Evolutionary conservation across 768 basidiomycete genomes (phyloP).

Genomic region (Asterophora parasitica): DNA sequence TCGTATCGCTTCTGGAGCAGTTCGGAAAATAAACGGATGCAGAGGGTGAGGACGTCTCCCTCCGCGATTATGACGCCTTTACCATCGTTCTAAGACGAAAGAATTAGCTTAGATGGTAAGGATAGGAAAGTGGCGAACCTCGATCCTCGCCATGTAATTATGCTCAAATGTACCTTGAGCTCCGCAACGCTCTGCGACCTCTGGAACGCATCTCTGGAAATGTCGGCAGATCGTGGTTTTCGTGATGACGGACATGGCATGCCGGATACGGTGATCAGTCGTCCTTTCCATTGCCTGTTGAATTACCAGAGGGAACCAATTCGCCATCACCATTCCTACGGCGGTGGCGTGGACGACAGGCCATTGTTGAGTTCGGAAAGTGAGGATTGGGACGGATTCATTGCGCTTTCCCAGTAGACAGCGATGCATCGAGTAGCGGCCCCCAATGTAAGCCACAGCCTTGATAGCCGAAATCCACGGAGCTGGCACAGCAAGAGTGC

Average conservation of each 20-base stretch:
- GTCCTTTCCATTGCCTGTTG: constrained; percentile 32
- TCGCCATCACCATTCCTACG: constrained; percentile 45
- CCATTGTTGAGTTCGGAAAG: constrained; percentile 63
- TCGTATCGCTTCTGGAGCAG: constrained; percentile 50
- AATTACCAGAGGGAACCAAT: constrained; percentile 38
- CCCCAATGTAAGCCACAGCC: constrained; percentile 48
- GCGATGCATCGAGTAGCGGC: constrained; percentile 55
- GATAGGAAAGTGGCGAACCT: constrained; percentile 30
- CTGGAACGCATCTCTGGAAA: constrained; percentile 44
- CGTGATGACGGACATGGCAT: constrained; percentile 50
- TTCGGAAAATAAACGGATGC: constrained; percentile 57
- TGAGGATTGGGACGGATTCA: constrained; percentile 46
- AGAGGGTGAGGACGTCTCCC: constrained; percentile 45
- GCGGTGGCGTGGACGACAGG: constrained; percentile 52
- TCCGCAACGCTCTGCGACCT: constrained; percentile 60
- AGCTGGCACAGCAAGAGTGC: constrained; percentile 46
- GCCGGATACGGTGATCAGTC: constrained; percentile 43
- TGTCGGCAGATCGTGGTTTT: constrained; percentile 55
- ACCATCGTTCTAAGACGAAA: constrained; percentile 34
- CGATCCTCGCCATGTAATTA: constrained; percentile 53
- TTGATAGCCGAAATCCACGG: constrained; percentile 50
- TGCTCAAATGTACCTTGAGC: constrained; percentile 64
- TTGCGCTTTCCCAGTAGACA: constrained; percentile 40
- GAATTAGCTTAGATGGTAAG: constrained; percentile 8
- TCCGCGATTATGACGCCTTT: constrained; percentile 61